Conservation (phyloP, 768 basidiomycete genomes). For the Tubosaeta sp. region DNA sequence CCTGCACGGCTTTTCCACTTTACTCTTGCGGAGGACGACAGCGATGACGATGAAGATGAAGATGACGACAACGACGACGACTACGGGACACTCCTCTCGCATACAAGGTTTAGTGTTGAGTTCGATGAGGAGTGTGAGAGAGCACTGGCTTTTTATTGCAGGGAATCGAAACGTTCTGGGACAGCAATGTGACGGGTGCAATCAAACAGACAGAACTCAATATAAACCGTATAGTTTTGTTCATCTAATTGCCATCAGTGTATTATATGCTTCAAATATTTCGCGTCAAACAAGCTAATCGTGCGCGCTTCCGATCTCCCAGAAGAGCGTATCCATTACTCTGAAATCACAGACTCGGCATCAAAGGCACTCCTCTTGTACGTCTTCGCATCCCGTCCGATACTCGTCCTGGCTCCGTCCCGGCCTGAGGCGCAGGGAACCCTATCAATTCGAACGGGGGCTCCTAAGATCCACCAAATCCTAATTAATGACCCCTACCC, state of each 20-base stretch:
- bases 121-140: constrained; percentile 26
- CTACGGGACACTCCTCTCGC: constrained; percentile 20
- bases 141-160: constrained; percentile 23
- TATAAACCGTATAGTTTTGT: constrained; percentile 18
- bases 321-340: no score
- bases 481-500: no score
- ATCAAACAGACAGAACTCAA: not conserved
- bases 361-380: not conserved
- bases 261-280: constrained; percentile 6
- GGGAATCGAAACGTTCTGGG: constrained; percentile 3
- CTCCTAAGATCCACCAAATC: no score
- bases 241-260: constrained; percentile 17
- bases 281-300: not conserved
- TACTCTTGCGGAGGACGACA: constrained; percentile 18
- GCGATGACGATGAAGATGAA: constrained; percentile 9
- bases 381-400: not conserved
- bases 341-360: not conserved
- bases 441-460: no score
- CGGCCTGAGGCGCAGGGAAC: no score
- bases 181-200: not conserved
- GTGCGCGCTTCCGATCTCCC: not conserved
- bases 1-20: constrained; percentile 18
- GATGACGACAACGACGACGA: constrained; percentile 25
- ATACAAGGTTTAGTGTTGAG: constrained; percentile 14
- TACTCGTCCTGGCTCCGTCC: not conserved